phyloP scores from a whole-genome alignment of 140 eudicot genomes.

The Cichorium intybus region DNA sequence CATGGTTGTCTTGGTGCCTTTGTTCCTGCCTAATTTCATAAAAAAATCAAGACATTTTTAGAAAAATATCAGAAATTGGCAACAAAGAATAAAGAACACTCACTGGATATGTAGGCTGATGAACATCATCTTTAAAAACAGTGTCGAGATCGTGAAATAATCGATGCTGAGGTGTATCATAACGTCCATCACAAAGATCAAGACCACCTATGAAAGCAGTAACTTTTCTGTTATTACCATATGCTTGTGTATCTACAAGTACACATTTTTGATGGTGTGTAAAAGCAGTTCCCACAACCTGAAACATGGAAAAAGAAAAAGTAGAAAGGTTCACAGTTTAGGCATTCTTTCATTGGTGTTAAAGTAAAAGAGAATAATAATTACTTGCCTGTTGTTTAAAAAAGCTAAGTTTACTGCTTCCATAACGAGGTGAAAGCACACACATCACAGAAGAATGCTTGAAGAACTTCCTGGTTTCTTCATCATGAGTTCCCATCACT shows the following conservation, averaged over 20 bases:
- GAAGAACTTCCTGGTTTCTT: slow-evolving; percentile 89
- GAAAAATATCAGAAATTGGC: neutral
- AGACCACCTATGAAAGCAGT: slow-evolving; percentile 91
- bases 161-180: slow-evolving; percentile 96
- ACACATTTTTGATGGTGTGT: slow-evolving; percentile 99
- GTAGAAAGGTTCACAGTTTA: slow-evolving; percentile 1
- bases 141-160: slow-evolving; percentile 79
- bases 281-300: slow-evolving; percentile 89
- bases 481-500: slow-evolving; percentile 95
- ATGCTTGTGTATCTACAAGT: slow-evolving; percentile 91
- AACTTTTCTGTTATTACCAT: slow-evolving; percentile 78
- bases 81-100: slow-evolving; percentile 35
- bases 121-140: slow-evolving; percentile 75
- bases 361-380: neutral
- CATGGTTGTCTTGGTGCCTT: slow-evolving; percentile 99
- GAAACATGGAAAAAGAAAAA: slow-evolving; percentile 32
- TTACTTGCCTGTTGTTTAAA: slow-evolving; percentile 79
- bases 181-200: slow-evolving; percentile 99
- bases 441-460: slow-evolving; percentile 91
- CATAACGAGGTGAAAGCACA: slow-evolving; percentile 90
- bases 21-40: slow-evolving; percentile 59
- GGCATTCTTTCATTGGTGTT: slow-evolving; percentile 6
- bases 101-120: slow-evolving; percentile 86
- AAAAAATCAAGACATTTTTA: neutral
- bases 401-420: slow-evolving; percentile 74